These are phyloP conservation scores for Piper betle DNA, from an alignment of 164 flowering plant species.

Conservation along the genomic window DNA sequence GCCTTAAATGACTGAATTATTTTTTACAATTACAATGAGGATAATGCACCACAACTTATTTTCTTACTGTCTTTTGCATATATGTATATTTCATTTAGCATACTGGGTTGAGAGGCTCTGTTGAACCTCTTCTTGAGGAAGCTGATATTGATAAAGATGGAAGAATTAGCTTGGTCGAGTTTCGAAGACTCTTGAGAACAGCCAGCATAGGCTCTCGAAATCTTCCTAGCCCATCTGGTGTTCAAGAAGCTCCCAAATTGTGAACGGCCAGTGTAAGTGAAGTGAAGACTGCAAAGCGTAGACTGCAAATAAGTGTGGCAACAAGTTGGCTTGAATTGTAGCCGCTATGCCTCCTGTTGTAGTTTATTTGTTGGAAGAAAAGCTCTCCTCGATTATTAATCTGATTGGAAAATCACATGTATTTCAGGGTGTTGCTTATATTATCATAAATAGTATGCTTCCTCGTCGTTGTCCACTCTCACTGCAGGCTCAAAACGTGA, in stretches of 20 bases:
- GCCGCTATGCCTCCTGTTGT: neutral
- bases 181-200: slow-evolving; percentile 79
- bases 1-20: neutral
- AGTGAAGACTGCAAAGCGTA: neutral
- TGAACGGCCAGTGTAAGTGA: slow-evolving; percentile 6
- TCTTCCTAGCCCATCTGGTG: slow-evolving; percentile 33
- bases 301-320: neutral
- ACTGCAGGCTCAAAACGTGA: no score
- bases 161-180: slow-evolving; percentile 74
- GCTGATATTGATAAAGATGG: slow-evolving; percentile 97
- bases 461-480: no score
- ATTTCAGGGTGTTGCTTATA: no score
- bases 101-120: slow-evolving; percentile 78
- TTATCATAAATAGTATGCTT: no score
- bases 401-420: no score
- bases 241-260: slow-evolving; percentile 20
- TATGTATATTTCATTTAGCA: slow-evolving; percentile 32
- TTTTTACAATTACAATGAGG: no score
- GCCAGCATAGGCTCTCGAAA: slow-evolving; percentile 68
- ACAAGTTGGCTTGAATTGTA: slow-evolving; percentile 1
- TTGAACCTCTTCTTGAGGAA: slow-evolving; percentile 88
- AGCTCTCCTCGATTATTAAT: neutral
- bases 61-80: neutral
- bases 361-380: neutral
- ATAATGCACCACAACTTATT: no score